Base-by-base conservation (phyloP, 1,139 yeast genomes). In the Blastobotrys buckinghamii region DNA sequence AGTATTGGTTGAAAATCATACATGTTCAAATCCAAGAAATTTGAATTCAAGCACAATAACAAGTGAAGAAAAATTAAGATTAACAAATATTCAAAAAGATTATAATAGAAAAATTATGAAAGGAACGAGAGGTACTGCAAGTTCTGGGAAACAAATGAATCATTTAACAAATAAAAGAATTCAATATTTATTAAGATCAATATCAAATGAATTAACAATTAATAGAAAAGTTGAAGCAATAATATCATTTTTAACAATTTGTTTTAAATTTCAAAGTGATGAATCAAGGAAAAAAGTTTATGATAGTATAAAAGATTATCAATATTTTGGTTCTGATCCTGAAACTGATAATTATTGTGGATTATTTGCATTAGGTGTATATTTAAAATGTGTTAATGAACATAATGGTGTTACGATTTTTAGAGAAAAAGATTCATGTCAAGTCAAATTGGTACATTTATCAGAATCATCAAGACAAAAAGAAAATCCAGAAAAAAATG, bases 351-450 rank as follows among this genome's bases (percentile, higher is more conserved):
- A 44, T 22, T n/a, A 38, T 2, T 24, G 41, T 8, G 27, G 26
- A 6, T 4, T 44, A 26, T 38, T 30, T 30, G 42, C 24, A n/a
- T 13, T 44, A 20, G 22, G 19, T 2, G 42, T 39, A 8, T 44
- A 44, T 29, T 13, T 44, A 29, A 44, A 44, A 20, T 29, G 38
- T 24, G 6, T 30, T 16, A 22, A 44, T 16, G 16, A n/a, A 38
- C 38, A 27, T 15, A 44, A 39, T 22, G 42, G 38, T 8, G 42
- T 44, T 27, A 27, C 39, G 8, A n/a, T 44, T 26, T 43, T 35
- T 32, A 19, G 24, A n/a, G 47, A 44, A 19, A 19, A 17, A 20
- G 26, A 38, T 44, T 37, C 39, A 3, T 36, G 39, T 26, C 39
- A 36, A 19, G 39, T 36, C 5, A 36, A 36, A 26, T 8, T 36